Evolutionary conservation across 495 filamentous ascomycete genomes (phyloP).

Genomic region (Massariosphaeria phaeospora): DNA sequence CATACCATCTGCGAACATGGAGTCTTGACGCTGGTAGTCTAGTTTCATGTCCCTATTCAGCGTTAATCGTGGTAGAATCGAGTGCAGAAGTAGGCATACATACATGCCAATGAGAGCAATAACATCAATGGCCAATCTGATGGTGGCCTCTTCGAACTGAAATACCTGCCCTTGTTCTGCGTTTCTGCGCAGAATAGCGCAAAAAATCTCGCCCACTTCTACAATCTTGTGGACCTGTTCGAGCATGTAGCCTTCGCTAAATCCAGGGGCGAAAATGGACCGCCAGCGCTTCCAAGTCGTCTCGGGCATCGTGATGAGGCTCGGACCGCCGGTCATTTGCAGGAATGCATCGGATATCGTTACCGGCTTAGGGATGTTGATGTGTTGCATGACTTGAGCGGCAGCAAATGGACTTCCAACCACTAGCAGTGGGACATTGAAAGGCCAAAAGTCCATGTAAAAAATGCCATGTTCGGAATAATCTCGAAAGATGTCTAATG

Average conservation of each 20-base stretch:
- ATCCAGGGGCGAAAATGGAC: conserved; percentile 9
- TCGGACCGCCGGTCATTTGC: not conserved
- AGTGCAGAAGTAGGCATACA: not conserved
- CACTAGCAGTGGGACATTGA: not conserved
- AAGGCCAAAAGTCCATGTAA: conserved; percentile 10
- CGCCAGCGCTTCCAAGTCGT: conserved; percentile 8
- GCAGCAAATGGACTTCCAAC: not conserved
- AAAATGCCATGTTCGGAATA: not conserved
- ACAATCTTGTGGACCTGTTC: conserved; percentile 1
- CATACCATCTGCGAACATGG: not conserved
- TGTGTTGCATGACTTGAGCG: not conserved
- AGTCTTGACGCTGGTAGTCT: not conserved
- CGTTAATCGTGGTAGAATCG: not conserved
- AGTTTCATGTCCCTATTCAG: not conserved
- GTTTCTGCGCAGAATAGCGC: not conserved
- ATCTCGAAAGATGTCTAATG: not conserved
- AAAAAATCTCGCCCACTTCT: not conserved
- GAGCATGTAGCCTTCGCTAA: conserved; percentile 2
- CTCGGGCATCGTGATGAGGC: conserved; percentile 2
- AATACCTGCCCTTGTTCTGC: not conserved
- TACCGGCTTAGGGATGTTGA: not conserved
- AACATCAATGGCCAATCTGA: conserved; percentile 10
- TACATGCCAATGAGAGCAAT: not conserved
- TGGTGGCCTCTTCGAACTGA: not conserved
- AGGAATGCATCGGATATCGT: not conserved